These are phyloP conservation scores for Withania somnifera DNA, from an alignment of 305 asterid species.

Conservation along the genomic window DNA sequence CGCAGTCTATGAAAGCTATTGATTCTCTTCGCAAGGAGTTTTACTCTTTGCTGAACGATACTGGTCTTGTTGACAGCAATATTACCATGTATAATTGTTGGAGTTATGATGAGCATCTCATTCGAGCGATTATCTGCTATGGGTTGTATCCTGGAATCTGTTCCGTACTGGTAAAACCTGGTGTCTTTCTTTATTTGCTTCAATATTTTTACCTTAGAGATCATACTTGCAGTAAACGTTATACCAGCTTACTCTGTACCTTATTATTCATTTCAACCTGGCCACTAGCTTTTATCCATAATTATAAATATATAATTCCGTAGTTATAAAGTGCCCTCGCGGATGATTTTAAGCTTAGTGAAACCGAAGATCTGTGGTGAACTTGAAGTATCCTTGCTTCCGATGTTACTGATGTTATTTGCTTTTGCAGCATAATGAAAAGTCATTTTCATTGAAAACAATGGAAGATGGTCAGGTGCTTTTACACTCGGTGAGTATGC, in stretches of 20 bases:
- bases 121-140: slow-evolving; percentile 75
- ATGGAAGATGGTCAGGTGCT: slow-evolving; percentile 94
- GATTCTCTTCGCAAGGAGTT: slow-evolving; percentile 86
- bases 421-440: slow-evolving; percentile 71
- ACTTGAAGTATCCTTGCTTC: not conserved
- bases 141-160: slow-evolving; percentile 93
- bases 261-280: not conserved
- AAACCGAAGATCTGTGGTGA: not conserved
- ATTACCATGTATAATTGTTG: slow-evolving; percentile 47
- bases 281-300: not conserved
- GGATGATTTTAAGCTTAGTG: not conserved
- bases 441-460: slow-evolving; percentile 76
- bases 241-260: not conserved
- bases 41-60: slow-evolving; percentile 66
- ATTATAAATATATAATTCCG: not conserved
- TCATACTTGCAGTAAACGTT: not conserved
- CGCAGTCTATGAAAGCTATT: slow-evolving; percentile 80
- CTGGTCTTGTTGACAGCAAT: slow-evolving; percentile 87
- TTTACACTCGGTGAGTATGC: slow-evolving; percentile 61
- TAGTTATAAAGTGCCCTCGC: not conserved
- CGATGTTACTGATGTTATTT: not conserved
- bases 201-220: not conserved
- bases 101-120: slow-evolving; percentile 83
- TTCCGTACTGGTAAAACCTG: slow-evolving; percentile 74
- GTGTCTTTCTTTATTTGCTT: not conserved